Evolutionary conservation across 331 rosid species (phyloP), one percentile per base, ranked within the genome.

Genomic region (Ulmus americana): DNA sequence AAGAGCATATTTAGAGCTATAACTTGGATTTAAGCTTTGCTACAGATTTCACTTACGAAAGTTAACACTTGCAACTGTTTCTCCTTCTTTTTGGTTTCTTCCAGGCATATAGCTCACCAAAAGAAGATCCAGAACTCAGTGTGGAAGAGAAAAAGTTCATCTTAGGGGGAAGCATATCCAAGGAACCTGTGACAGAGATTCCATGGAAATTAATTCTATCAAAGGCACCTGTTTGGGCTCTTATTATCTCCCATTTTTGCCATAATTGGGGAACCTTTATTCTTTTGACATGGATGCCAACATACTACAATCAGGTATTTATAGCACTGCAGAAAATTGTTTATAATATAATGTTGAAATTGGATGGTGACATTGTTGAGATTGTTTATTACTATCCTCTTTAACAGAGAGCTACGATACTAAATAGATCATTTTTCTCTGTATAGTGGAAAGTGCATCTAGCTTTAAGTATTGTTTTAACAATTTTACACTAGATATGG

Each of bases 241-340:
- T 91, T 72, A 88, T 91, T 63, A 68, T 91, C 64, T 86, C 92
- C 75, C 97, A 88, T 68, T 88, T 88, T 69, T 91, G 96, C 76
- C 97, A 88, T 67, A 91, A 88, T 76, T 91, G 96, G 97, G 97
- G 96, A 48, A 91, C 97, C 75, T 91, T 91, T 74, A 91, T 91
- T 79, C 83, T 91, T 53, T 74, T 91, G 80, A 91, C 97, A n/a
- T 91, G 97, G 97, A 91, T 91, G 97, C 96, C 97, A 39, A 91
- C 97, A 1, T 91, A 91, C 83, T 91, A 91, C 81, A 91, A 91
- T 80, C 96, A 91, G 96, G 97, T 91, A 82, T 52, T 57, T 57
- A 22, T 28, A 43, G 42, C 62, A 63, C 12, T n/a, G 20, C 7
- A 3, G 9, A 10, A 55, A 63, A 38, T 45, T 53, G 11, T 7